Conservation (phyloP, 2,329 filamentous ascomycete genomes). For the Bisporella sp. region DNA sequence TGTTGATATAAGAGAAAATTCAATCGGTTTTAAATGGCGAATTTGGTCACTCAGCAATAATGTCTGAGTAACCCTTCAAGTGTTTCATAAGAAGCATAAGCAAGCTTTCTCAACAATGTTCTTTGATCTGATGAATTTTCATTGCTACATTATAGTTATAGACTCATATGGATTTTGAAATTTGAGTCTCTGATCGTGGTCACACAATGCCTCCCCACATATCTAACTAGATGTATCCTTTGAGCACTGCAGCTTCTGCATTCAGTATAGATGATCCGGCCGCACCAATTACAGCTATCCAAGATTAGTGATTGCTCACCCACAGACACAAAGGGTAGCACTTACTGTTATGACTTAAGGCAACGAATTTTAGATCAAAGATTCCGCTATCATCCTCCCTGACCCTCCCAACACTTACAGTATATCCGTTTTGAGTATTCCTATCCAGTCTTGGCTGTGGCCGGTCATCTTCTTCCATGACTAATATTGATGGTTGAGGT, state of each 20-base stretch:
- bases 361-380: conserved; percentile 93
- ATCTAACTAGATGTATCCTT: conserved; percentile 62
- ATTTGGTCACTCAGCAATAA: neutral
- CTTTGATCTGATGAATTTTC: no score
- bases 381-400: conserved; percentile 80
- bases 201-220: neutral
- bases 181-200: neutral
- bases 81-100: no score
- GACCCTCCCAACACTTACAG: conserved; percentile 77
- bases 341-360: conserved; percentile 71
- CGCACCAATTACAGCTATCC: conserved; percentile 76
- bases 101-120: no score
- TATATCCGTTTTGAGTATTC: conserved; percentile 78
- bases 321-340: neutral
- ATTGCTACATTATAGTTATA: no score
- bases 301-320: conserved; percentile 12
- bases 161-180: neutral
- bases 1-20: neutral
- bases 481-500: conserved; percentile 71
- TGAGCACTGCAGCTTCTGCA: conserved; percentile 84
- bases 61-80: neutral
- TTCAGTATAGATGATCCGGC: conserved; percentile 96
- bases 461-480: conserved; percentile 83
- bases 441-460: conserved; percentile 89
- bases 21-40: neutral